Base-by-base conservation (phyloP, 495 filamentous ascomycete genomes). In the Wilcoxina mikolae region DNA sequence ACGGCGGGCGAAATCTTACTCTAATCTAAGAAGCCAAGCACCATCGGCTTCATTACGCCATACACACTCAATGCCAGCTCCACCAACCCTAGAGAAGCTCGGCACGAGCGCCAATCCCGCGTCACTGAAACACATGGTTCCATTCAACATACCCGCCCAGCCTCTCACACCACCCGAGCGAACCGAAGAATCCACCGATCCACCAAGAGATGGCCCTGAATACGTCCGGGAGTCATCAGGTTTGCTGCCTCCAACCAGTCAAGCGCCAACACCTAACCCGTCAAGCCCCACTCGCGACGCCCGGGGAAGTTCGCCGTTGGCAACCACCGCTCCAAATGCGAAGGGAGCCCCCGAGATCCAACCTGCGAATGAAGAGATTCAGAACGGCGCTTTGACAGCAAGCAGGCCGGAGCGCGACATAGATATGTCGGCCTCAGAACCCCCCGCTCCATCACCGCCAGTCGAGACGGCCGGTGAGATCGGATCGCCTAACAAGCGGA, bases 91-190 rank as follows among this genome's bases (percentile, higher is more conserved):
- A n/a, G 22, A 15, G 10, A 47, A 15, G 1, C 22, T 31, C 7
- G 54, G 46, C 2, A 41, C 54, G 7, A 43, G 46, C 46, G 26
- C 18, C 10, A 50, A 29, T 18, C 59, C 42, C 23, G 57, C 56
- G 0, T 65, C 62, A 17, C 43, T 65, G 4, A 58, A 29, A 2
- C 49, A 53, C 18, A 56, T 65, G 18, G 39, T 52, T 0, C 62
- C 62, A 2, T 65, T 65, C 31, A 65, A 65, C 28, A 58, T 65
- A n/a, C 58, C 62, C 12, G 44, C 49, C 3, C 51, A 58, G 0
- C 1, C 31, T 17, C 43, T 22, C 20, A 38, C 33, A 26, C 17
- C 28, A 2, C 28, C 28, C 7, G 49, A 3, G 1, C 31, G 4
- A 23, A 39, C 18, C 12, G 47, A 39, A n/a, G 28, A 27, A 5